phyloP scores from a whole-genome alignment of 306 rosid species.

The Cucumis sativus region Cucumber_9930_V3 NC_026661.2:4856501-4857000 shows the following conservation, averaged over 20 bases:
- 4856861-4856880: neutral
- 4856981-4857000: neutral
- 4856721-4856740: neutral
- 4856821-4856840: neutral
- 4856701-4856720: no score
- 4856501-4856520: neutral
- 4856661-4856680: neutral
- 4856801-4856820: neutral
- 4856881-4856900: neutral
- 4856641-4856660: neutral
- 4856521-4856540: neutral
- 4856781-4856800: neutral
- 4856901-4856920: neutral
- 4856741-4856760: no score
- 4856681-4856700: neutral
- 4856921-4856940: neutral
- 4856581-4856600: neutral
- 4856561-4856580: neutral
- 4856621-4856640: neutral
- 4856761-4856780: no score
- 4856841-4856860: neutral
- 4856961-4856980: no score
- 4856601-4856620: neutral
- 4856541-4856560: neutral
- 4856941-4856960: no score